phyloP scores from a whole-genome alignment of 805 yeast genomes.

The Barnettozyma populi region DNA sequence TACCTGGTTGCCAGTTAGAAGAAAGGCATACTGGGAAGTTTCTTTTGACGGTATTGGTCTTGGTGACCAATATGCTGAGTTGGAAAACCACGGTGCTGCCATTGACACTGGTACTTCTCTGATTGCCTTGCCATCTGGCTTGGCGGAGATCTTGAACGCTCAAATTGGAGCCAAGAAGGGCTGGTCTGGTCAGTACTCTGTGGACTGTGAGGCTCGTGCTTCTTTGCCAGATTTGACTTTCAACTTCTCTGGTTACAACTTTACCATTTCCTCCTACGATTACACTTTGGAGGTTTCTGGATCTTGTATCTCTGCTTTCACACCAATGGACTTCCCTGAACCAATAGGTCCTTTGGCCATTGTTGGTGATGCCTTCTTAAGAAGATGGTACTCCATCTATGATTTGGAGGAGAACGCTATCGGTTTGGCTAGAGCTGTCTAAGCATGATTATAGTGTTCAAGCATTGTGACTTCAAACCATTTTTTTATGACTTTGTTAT shows the following conservation, averaged over 20 bases:
- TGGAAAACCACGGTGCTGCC: constrained; percentile 87
- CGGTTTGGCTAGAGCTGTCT: constrained; percentile 81
- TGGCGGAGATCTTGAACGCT: constrained; percentile 92
- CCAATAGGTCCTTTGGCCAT: constrained; percentile 97
- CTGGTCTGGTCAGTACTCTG: constrained; percentile 95
- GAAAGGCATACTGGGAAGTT: constrained; percentile 99
- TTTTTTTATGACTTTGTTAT: neutral
- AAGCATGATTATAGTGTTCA: no score
- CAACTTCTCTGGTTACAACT: constrained; percentile 84
- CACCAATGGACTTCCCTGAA: constrained; percentile 95
- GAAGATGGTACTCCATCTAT: constrained; percentile 90
- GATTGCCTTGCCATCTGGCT: constrained; percentile 88
- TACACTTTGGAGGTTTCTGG: constrained; percentile 94
- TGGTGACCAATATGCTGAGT: constrained; percentile 86
- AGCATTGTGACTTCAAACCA: neutral
- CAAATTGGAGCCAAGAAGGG: constrained; percentile 96
- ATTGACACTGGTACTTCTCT: constrained; percentile 98
- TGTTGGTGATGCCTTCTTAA: constrained; percentile 94
- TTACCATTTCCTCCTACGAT: constrained; percentile 84
- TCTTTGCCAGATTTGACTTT: constrained; percentile 87
- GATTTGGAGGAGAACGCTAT: constrained; percentile 89
- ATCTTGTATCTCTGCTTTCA: constrained; percentile 92
- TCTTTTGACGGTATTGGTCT: constrained; percentile 83
- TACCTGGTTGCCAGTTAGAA: constrained; percentile 95
- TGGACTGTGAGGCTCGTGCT: constrained; percentile 85